Conservation (phyloP, 2,329 filamentous ascomycete genomes). For the Phyllachora maydis region DNA sequence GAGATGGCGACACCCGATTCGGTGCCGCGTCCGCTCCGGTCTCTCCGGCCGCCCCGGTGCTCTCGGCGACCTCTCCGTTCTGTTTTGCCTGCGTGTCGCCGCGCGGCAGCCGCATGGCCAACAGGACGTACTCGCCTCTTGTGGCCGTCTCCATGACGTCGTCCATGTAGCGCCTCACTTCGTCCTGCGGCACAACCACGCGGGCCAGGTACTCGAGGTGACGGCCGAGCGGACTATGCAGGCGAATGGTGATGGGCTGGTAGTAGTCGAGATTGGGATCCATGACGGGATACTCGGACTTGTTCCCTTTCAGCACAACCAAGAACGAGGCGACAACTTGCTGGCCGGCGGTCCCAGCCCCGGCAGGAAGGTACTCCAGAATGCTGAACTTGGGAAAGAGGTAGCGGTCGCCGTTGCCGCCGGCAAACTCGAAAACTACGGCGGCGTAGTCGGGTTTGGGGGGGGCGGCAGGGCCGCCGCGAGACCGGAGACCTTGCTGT, state of each 20-base stretch:
- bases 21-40: slow-evolving; percentile 4
- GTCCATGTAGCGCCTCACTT: slow-evolving; percentile 47
- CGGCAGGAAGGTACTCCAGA: slow-evolving; percentile 39
- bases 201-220: slow-evolving; percentile 38
- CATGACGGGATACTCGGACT: slow-evolving; percentile 37
- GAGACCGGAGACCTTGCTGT: slow-evolving; percentile 36
- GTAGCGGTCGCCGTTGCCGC: slow-evolving; percentile 52
- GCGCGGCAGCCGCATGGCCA: slow-evolving; percentile 46
- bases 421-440: slow-evolving; percentile 48
- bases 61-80: slow-evolving; percentile 13
- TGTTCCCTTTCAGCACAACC: slow-evolving; percentile 51
- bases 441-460: slow-evolving; percentile 40
- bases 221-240: slow-evolving; percentile 30
- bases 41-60: slow-evolving; percentile 9
- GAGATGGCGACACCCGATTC: slow-evolving; percentile 1
- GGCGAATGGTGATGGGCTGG: slow-evolving; percentile 47
- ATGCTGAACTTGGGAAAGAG: slow-evolving; percentile 64
- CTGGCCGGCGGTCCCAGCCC: slow-evolving; percentile 28
- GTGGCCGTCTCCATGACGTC: slow-evolving; percentile 51
- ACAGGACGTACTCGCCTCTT: slow-evolving; percentile 42
- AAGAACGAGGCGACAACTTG: slow-evolving; percentile 57
- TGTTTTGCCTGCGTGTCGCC: too few species aligned
- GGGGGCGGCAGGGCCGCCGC: slow-evolving; percentile 29
- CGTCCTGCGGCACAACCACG: slow-evolving; percentile 40
- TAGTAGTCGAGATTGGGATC: slow-evolving; percentile 50